Percentiles rank a stretch among this genome's conserved stretches.
Evolutionary conservation across 148 eudicot genomes (phyloP).

Genomic region (Agrostemma githago): DNA sequence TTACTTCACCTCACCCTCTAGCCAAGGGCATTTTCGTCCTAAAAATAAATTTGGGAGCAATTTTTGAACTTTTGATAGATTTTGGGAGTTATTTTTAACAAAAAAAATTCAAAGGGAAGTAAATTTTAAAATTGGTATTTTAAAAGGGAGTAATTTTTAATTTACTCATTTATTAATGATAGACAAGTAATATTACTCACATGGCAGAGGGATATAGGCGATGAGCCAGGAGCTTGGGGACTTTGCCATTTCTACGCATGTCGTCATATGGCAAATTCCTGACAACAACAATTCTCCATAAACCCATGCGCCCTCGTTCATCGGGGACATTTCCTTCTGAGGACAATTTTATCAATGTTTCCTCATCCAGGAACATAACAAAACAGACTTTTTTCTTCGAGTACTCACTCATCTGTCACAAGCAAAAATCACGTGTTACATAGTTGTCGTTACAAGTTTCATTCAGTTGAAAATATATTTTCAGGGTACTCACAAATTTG

Average conservation of each 20-base stretch:
- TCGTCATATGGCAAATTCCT: slow-evolving; percentile 78
- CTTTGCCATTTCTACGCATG: slow-evolving; percentile 96
- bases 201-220: slow-evolving; percentile 94
- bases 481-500: slow-evolving; percentile 44
- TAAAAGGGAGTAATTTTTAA: too few species aligned
- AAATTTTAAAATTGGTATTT: too few species aligned
- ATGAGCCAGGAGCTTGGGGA: slow-evolving; percentile 94
- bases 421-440: slow-evolving; percentile 18
- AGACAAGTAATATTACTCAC: slow-evolving; percentile 26
- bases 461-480: background rate
- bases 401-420: slow-evolving; percentile 84
- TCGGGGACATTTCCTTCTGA: slow-evolving; percentile 73
- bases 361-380: slow-evolving; percentile 89
- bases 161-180: too few species aligned
- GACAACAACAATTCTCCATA: slow-evolving; percentile 80
- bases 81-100: too few species aligned
- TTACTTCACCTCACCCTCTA: too few species aligned
- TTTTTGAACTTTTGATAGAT: too few species aligned
- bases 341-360: slow-evolving; percentile 58
- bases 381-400: slow-evolving; percentile 88
- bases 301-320: slow-evolving; percentile 68
- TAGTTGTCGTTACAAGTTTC: too few species aligned
- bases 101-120: too few species aligned
- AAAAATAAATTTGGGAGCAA: too few species aligned
- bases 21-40: too few species aligned